These are phyloP conservation scores for Fusarium cyanostomum DNA, from an alignment of 2,329 filamentous ascomycete species.

Conservation along the genomic window DNA sequence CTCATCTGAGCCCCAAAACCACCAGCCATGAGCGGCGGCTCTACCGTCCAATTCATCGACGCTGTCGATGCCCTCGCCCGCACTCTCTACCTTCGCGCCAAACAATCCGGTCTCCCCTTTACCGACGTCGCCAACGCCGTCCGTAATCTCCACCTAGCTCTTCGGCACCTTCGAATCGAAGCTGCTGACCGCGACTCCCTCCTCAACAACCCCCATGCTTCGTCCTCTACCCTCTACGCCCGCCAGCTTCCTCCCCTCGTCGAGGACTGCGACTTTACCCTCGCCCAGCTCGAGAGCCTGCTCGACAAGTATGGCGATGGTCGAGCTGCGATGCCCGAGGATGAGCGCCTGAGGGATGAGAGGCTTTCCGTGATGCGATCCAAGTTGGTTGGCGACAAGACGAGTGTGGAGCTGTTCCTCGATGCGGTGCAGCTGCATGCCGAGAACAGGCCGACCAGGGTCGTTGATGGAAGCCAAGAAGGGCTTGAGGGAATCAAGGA, in stretches of 20 bases:
- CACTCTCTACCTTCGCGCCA: conserved; percentile 63
- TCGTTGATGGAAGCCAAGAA: conserved; percentile 50
- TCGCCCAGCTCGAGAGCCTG: conserved; percentile 64
- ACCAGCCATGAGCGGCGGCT: conserved; percentile 46
- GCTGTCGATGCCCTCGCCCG: conserved; percentile 65
- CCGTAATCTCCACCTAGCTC: conserved; percentile 62
- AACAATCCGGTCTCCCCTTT: conserved; percentile 57
- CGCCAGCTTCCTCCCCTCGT: conserved; percentile 62
- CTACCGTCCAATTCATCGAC: conserved; percentile 59
- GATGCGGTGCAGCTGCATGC: conserved; percentile 65
- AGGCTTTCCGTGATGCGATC: conserved; percentile 54
- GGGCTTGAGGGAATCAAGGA: conserved; percentile 65
- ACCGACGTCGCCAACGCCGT: conserved; percentile 60
- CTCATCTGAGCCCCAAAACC: conserved; percentile 23
- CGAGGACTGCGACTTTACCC: conserved; percentile 63
- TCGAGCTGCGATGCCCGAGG: conserved; percentile 33
- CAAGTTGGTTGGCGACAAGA: conserved; percentile 62
- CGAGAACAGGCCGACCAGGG: conserved; percentile 48
- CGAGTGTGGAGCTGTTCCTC: conserved; percentile 64
- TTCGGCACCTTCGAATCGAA: conserved; percentile 68
- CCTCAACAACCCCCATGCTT: conserved; percentile 55
- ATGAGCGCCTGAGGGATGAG: conserved; percentile 49
- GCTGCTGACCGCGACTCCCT: conserved; percentile 65
- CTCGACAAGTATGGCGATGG: conserved; percentile 58
- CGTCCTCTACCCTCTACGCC: conserved; percentile 53